Conservation (phyloP, 352 stramenopile genomes). For the Phytophthora ohioensis region DNA sequence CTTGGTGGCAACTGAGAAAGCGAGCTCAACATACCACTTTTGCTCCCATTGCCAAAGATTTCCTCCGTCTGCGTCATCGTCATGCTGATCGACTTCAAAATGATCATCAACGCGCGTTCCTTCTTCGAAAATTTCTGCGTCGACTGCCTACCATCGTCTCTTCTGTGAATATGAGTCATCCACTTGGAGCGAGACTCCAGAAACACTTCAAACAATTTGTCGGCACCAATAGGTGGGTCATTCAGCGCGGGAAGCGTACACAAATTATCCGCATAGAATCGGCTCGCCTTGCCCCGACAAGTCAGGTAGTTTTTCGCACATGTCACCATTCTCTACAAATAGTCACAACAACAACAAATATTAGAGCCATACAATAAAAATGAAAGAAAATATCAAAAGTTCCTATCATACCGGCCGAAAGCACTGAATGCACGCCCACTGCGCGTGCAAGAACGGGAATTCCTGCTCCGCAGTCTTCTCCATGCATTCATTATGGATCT, state of each 20-base stretch:
- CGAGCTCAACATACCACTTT: constrained; percentile 31
- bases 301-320: constrained; percentile 60
- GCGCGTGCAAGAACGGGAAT: constrained; percentile 72
- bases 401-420: constrained; percentile 57
- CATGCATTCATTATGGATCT: constrained; percentile 35
- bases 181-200: constrained; percentile 63
- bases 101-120: constrained; percentile 53
- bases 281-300: constrained; percentile 58
- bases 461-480: constrained; percentile 23
- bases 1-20: constrained; percentile 33
- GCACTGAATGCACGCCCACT: constrained; percentile 74
- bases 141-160: constrained; percentile 11
- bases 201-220: constrained; percentile 57
- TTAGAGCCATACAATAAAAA: not conserved
- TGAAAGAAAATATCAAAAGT: not conserved
- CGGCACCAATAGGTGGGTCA: constrained; percentile 31
- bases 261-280: constrained; percentile 78
- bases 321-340: constrained; percentile 54
- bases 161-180: constrained; percentile 42
- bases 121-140: constrained; percentile 24
- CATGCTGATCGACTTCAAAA: constrained; percentile 67
- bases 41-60: constrained; percentile 55
- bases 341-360: constrained; percentile 13
- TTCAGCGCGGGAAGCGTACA: constrained; percentile 55
- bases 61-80: constrained; percentile 64